A percentile compares a stretch with the other conserved stretches of the same genome.
phyloP scores from a whole-genome alignment of 805 yeast species.

The Clavispora fructus region DNA sequence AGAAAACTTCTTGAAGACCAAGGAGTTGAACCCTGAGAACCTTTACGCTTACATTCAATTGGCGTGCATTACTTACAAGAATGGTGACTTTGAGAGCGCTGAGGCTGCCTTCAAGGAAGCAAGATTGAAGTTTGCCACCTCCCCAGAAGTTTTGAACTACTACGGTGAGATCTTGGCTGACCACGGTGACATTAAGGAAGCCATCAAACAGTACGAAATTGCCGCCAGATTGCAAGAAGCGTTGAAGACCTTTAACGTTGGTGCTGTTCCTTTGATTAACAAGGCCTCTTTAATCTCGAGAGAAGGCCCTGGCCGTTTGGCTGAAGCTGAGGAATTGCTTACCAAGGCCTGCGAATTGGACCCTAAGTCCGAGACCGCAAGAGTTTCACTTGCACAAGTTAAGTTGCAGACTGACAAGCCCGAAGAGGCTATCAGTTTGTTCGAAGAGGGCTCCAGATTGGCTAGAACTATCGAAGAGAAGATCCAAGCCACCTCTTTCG shows the following conservation, averaged over 20 bases:
- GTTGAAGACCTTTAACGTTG: slow-evolving; percentile 64
- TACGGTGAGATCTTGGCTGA: slow-evolving; percentile 92
- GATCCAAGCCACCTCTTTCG: slow-evolving; percentile 83
- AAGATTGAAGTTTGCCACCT: slow-evolving; percentile 69
- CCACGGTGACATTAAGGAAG: slow-evolving; percentile 63
- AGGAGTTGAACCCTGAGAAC: slow-evolving; percentile 66
- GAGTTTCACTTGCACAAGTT: slow-evolving; percentile 87
- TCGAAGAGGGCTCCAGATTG: slow-evolving; percentile 76
- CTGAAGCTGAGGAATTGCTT: slow-evolving; percentile 60
- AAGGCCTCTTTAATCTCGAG: slow-evolving; percentile 72
- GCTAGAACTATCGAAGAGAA: slow-evolving; percentile 85
- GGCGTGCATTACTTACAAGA: slow-evolving; percentile 87
- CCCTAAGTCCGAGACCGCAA: slow-evolving; percentile 84
- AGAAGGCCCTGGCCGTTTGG: slow-evolving; percentile 42
- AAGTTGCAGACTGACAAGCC: slow-evolving; percentile 78
- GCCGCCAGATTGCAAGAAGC: slow-evolving; percentile 79
- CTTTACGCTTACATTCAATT: slow-evolving; percentile 85
- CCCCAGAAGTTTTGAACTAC: slow-evolving; percentile 91
- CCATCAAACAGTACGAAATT: slow-evolving; percentile 77
- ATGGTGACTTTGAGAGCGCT: slow-evolving; percentile 55
- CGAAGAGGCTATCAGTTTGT: slow-evolving; percentile 73
- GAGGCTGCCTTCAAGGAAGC: slow-evolving; percentile 66
- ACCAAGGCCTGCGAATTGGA: slow-evolving; percentile 76
- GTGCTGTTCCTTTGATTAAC: slow-evolving; percentile 85
- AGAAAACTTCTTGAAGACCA: slow-evolving; percentile 69